phyloP scores from a whole-genome alignment of 495 filamentous ascomycete genomes.

The Aspergillus bertholletiae region DNA sequence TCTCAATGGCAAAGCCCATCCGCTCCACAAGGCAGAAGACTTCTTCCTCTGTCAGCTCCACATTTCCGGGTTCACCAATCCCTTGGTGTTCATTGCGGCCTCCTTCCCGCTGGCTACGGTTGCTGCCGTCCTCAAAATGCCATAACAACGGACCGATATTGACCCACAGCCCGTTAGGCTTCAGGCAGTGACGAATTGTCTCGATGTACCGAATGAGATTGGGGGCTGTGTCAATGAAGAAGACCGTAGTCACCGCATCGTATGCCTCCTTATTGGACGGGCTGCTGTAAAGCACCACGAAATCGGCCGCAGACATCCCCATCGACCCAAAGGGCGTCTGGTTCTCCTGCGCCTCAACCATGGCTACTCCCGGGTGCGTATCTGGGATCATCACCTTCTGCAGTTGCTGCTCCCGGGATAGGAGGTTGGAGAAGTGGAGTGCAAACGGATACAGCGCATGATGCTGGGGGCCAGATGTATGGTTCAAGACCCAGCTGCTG shows the following conservation, averaged over 20 bases:
- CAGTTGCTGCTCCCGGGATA: conserved; percentile 66
- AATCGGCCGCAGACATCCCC: conserved; percentile 84
- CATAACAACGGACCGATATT: conserved; percentile 90
- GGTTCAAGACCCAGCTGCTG: conserved; percentile 83
- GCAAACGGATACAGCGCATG: conserved; percentile 73
- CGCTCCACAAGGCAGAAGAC: conserved; percentile 69
- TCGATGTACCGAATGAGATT: conserved; percentile 88
- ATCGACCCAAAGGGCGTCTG: conserved; percentile 46
- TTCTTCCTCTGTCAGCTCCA: conserved; percentile 87
- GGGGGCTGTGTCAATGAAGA: conserved; percentile 96
- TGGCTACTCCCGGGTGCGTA: conserved; percentile 60
- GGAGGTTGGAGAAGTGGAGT: conserved; percentile 75
- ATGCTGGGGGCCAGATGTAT: conserved; percentile 44
- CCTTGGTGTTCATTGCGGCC: conserved; percentile 32
- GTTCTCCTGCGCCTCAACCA: conserved; percentile 36
- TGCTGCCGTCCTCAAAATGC: conserved; percentile 68
- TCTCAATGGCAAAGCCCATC: conserved; percentile 73
- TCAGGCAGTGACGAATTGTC: conserved; percentile 73
- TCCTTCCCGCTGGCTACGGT: conserved; percentile 27
- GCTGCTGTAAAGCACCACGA: conserved; percentile 68
- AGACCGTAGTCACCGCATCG: conserved; percentile 83
- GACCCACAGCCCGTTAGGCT: conserved; percentile 74
- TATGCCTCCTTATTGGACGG: conserved; percentile 56
- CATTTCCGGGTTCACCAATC: conserved; percentile 75
- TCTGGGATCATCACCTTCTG: conserved; percentile 70